Evolutionary conservation across 306 rosid genomes (phyloP), one percentile per base, ranked within the genome.

Genomic region (Crataegus laevigata): DNA sequence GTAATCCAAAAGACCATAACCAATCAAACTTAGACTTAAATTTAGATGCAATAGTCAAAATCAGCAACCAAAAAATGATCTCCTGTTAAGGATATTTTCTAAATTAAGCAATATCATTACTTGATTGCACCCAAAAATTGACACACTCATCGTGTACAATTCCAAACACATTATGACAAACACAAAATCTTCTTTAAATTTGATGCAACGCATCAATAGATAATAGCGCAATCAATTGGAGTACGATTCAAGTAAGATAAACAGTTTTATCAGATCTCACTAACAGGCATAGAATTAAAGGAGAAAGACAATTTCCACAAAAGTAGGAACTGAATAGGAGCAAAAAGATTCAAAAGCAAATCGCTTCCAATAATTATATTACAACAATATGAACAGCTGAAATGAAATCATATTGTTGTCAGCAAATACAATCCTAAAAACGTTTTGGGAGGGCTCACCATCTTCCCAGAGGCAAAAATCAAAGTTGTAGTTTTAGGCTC

Each of bases 391-490:
- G 19, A 58, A 59, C 26, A 38, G 22, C 43, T 3, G 52, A 18
- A 38, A 67, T 11, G 38, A 61, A 58, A 14, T 14, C 24, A 42
- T 54, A 10, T 59, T 3, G 29, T 24, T 24, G 29, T 29, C 12
- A 17, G 30, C 1, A 30, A 36, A 55, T 66, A 25, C 43, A 45
- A 43, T 43, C 50, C 15, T 11, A 0, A 43, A 26, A 11, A 3
- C 4, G 11, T 43, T 11, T 43, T 43, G 50, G 50, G 50, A 12
- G 50, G 75, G 66, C 84, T 83, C 87, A 94, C 96, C 98, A 94
- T 94, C 82, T 94, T 94, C 59, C 96, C 97, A 76, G 97, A 94
- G 13, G 97, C 98, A 85, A 94, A 94, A 57, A 94, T 94, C 81
- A 94, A 84, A 0, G 97, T 96, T 28, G 97, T 92, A 40, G 98